A percentile compares a stretch with the other conserved stretches of the same genome.
phyloP scores from a whole-genome alignment of 306 rosid genomes.

The Quercus parvula region DNA sequence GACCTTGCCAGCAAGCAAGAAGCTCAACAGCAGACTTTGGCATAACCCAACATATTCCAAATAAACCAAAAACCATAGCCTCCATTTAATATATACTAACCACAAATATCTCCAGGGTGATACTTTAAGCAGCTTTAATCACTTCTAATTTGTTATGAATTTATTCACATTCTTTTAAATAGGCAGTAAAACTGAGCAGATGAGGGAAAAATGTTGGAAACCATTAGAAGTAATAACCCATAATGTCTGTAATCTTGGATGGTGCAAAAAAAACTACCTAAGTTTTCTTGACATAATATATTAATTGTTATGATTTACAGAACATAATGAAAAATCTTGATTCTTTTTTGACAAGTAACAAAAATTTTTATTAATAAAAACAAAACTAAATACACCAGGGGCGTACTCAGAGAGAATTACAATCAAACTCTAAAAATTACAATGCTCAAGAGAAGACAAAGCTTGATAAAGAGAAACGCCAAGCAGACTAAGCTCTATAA shows the following conservation, averaged over 20 bases:
- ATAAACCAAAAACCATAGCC: too few relatives aligned
- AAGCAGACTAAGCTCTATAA: background rate
- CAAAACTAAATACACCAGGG: too few relatives aligned
- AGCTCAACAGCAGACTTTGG: too few relatives aligned
- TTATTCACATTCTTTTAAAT: background rate
- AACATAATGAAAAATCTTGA: background rate
- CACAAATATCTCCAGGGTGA: background rate
- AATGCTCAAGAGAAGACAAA: background rate
- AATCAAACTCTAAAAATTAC: too few relatives aligned
- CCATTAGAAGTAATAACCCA: background rate
- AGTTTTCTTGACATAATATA: background rate
- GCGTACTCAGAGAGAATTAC: too few relatives aligned
- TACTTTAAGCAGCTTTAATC: background rate
- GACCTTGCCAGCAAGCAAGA: too few relatives aligned
- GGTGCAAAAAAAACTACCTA: background rate
- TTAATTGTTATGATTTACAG: background rate
- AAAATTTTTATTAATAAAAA: too few relatives aligned
- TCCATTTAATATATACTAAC: background rate
- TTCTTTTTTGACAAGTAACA: too few relatives aligned
- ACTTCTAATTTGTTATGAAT: background rate
- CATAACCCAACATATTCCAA: too few relatives aligned
- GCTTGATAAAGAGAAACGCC: background rate
- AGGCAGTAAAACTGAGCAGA: background rate
- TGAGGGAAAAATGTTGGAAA: background rate
- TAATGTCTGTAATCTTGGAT: background rate